Conservation (phyloP, 202 grass and related monocot species). For the Bolboschoenoplectus hybrid region DNA sequence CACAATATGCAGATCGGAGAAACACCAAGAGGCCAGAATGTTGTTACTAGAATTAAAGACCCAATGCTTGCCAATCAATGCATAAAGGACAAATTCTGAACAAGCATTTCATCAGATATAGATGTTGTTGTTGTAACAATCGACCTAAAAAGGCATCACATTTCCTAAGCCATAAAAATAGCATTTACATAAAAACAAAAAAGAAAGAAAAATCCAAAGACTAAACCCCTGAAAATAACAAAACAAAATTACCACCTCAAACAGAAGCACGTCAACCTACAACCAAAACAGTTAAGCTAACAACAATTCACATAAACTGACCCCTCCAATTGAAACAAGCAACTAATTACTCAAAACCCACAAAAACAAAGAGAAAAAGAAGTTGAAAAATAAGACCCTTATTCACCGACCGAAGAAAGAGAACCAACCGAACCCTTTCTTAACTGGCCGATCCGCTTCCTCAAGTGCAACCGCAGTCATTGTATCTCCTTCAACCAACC, state of each 20-base stretch:
- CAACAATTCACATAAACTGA: slow-evolving; percentile 9
- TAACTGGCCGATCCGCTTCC: slow-evolving; percentile 71
- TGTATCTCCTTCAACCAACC: slow-evolving; percentile 77
- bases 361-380: not conserved
- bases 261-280: not conserved
- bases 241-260: slow-evolving; percentile 15
- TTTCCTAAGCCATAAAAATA: slow-evolving; percentile 25
- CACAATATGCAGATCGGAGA: not conserved
- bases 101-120: not conserved
- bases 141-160: not conserved
- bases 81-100: not conserved
- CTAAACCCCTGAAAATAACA: not conserved
- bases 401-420: slow-evolving; percentile 59
- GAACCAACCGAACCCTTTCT: slow-evolving; percentile 69
- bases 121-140: not conserved
- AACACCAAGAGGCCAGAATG: not conserved
- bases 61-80: not conserved
- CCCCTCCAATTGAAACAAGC: not conserved
- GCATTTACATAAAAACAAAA: slow-evolving; percentile 15
- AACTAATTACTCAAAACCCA: slow-evolving; percentile 11
- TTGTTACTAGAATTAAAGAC: not conserved
- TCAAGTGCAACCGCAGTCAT: slow-evolving; percentile 91
- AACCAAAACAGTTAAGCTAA: slow-evolving; percentile 20
- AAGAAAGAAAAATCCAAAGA: not conserved
- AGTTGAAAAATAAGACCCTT: not conserved